Conservation (phyloP, 2,329 filamentous ascomycete genomes). For the Ploettnerulaceae sp. region DNA sequence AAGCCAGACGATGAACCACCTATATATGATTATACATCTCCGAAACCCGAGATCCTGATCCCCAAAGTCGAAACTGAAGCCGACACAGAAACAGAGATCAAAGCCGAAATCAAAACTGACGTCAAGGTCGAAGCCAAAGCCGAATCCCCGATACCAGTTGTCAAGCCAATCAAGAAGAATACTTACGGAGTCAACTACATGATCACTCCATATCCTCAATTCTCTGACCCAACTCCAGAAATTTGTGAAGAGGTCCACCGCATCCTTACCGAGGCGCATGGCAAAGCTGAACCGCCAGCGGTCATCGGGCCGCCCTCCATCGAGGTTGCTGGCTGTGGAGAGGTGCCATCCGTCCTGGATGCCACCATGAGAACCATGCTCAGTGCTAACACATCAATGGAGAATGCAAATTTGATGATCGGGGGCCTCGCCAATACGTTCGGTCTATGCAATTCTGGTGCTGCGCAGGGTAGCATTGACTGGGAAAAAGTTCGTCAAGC, state of each 20-base stretch:
- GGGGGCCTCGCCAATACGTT: slow-evolving; percentile 59
- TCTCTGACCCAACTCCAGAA: slow-evolving; percentile 56
- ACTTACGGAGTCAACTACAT: slow-evolving; percentile 52
- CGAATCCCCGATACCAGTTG: too few relatives aligned
- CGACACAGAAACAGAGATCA: too few relatives aligned
- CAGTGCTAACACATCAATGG: slow-evolving; percentile 47
- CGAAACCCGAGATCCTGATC: too few relatives aligned
- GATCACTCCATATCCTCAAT: slow-evolving; percentile 63
- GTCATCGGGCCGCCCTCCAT: slow-evolving; percentile 65
- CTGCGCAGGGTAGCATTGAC: slow-evolving; percentile 67
- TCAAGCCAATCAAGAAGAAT: slow-evolving; percentile 33
- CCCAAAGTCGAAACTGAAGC: too few relatives aligned
- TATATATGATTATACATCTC: too few relatives aligned
- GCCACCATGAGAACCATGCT: slow-evolving; percentile 49
- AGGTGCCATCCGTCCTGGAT: slow-evolving; percentile 51
- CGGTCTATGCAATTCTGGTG: slow-evolving; percentile 55
- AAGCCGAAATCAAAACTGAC: too few relatives aligned
- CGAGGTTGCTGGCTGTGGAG: slow-evolving; percentile 62
- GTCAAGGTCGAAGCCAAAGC: too few relatives aligned
- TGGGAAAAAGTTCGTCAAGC: slow-evolving; percentile 66
- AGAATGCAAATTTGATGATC: slow-evolving; percentile 59
- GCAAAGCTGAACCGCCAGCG: slow-evolving; percentile 58
- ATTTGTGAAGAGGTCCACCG: slow-evolving; percentile 66
- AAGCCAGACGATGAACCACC: too few relatives aligned
- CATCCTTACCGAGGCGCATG: slow-evolving; percentile 62